phyloP scores from a whole-genome alignment of 2,329 filamentous ascomycete genomes.

The Atkinsonella hypoxylon region DNA sequence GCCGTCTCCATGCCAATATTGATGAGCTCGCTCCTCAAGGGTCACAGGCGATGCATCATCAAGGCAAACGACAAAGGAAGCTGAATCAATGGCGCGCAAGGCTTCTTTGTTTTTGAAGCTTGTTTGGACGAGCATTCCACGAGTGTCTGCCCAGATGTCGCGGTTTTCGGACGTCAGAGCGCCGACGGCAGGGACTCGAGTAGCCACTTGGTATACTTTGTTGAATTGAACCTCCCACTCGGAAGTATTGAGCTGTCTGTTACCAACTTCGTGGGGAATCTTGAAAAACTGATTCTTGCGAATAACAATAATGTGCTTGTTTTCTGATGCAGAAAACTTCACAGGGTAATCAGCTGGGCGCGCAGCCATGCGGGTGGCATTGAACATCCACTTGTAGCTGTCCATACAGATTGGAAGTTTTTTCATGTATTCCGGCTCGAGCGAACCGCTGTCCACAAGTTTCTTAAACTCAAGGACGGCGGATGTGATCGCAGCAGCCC shows the following conservation, averaged over 20 bases:
- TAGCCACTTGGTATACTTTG: conserved; percentile 65
- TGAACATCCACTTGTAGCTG: conserved; percentile 99
- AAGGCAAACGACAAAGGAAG: conserved; percentile 84
- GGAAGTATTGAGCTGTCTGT: conserved; percentile 73
- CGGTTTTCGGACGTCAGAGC: conserved; percentile 84
- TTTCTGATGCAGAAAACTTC: conserved; percentile 62
- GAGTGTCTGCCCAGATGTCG: conserved; percentile 82
- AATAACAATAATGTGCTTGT: conserved; percentile 81
- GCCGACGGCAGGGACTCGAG: conserved; percentile 64
- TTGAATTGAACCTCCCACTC: conserved; percentile 88
- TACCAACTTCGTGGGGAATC: conserved; percentile 67
- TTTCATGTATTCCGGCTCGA: conserved; percentile 99
- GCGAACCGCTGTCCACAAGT: conserved; percentile 66
- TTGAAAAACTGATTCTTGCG: conserved; percentile 99
- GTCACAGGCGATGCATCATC: conserved; percentile 88
- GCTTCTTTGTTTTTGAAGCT: conserved; percentile 66
- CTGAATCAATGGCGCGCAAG: conserved; percentile 72
- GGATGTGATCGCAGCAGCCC: conserved; percentile 80
- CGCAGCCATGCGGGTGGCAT: conserved; percentile 73
- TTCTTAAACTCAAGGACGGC: conserved; percentile 88
- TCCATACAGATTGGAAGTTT: conserved; percentile 96
- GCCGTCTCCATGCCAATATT: conserved; percentile 98
- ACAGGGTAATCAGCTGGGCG: conserved; percentile 70
- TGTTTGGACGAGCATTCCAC: conserved; percentile 62
- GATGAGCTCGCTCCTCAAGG: conserved; percentile 84